Evolutionary conservation across 2,329 filamentous ascomycete genomes (phyloP), one percentile per base, ranked within the genome.

Genomic region (Triangularia setosa): DNA sequence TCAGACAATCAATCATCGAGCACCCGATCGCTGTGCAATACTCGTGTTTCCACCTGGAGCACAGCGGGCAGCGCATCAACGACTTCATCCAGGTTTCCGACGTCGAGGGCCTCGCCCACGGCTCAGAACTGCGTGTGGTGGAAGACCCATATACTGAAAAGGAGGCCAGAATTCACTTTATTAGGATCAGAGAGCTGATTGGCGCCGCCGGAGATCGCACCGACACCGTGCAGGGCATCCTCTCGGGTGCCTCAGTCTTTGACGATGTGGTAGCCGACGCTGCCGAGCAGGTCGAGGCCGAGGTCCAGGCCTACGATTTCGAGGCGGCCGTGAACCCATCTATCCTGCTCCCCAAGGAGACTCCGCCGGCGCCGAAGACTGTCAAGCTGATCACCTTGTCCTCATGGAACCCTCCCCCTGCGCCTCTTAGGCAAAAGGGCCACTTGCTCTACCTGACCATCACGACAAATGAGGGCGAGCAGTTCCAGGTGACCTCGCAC

Each of bases 81-180:
- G 95, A 99, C 78, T 98, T 95, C 73, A 86, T 96, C 65, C 90
- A 96, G 76, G 85, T 99, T 67, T 93, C 92, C 62, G 94, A 99
- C 75, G 90, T 99, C 62, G 84, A 90, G 57, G 92, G 87, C 63
- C 85, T 99, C 62, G 86, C 87, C 61, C 79, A 89, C 33, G 88
- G 93, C 67, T 90, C 93, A 35, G 90, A 93, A 73, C 84, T 97
- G 64, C 85, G 84, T 61, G 80, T 99, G 71, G 87, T 97, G 62
- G 90, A 97, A 79, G 95, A 99, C 74, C 92, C 96, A 55, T 99
- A 99, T 78, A 99, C 92, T 53, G 95, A 99, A 81, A 98, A 97
- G 81, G 95, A 99, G 79, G 94, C 95, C 28, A 89, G 96, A 69
- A 90, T 99, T 83, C 95, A 99, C 78, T 81, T 98, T 69, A 87